These are phyloP conservation scores for Lentinula guzmanii DNA, from an alignment of 768 basidiomycete species.

Conservation along the genomic window DNA sequence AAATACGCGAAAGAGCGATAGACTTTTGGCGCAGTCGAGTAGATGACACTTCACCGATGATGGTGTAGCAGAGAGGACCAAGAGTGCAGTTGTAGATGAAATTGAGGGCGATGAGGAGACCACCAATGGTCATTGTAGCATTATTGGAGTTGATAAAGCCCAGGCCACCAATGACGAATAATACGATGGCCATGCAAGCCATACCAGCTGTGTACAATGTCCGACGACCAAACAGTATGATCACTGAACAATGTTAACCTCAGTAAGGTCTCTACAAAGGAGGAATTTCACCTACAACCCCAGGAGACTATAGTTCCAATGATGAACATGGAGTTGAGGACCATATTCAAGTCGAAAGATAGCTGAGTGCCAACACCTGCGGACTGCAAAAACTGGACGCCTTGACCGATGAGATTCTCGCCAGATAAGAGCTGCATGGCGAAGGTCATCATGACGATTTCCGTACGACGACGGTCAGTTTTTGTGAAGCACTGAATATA, in stretches of 20 bases:
- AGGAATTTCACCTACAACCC: conserved; percentile 11
- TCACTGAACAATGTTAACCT: conserved; percentile 1
- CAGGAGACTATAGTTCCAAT: conserved; percentile 18
- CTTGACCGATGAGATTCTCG: conserved; percentile 17
- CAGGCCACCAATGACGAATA: conserved; percentile 16
- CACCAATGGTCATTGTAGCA: conserved; percentile 13
- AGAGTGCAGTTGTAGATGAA: conserved; percentile 17
- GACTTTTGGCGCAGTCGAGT: conserved; percentile 17
- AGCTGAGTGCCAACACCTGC: conserved; percentile 12
- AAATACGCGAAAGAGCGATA: conserved; percentile 14
- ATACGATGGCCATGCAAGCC: conserved; percentile 13
- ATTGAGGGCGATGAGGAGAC: conserved; percentile 14
- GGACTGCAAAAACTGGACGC: conserved; percentile 15
- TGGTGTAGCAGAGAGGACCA: conserved; percentile 17
- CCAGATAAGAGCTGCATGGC: conserved; percentile 18
- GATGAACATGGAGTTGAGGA: conserved; percentile 20
- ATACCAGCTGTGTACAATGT: conserved; percentile 15
- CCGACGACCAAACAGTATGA: conserved; percentile 15
- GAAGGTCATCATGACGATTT: conserved; percentile 21
- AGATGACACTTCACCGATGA: conserved; percentile 15
- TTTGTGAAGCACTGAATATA: conserved; percentile 16
- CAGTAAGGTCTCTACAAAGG: not conserved
- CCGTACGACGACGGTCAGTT: conserved; percentile 15
- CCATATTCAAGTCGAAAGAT: conserved; percentile 14
- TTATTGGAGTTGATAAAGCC: conserved; percentile 7